phyloP scores from a whole-genome alignment of 2,329 filamentous ascomycete species.

The Penicillium sp. region DNA sequence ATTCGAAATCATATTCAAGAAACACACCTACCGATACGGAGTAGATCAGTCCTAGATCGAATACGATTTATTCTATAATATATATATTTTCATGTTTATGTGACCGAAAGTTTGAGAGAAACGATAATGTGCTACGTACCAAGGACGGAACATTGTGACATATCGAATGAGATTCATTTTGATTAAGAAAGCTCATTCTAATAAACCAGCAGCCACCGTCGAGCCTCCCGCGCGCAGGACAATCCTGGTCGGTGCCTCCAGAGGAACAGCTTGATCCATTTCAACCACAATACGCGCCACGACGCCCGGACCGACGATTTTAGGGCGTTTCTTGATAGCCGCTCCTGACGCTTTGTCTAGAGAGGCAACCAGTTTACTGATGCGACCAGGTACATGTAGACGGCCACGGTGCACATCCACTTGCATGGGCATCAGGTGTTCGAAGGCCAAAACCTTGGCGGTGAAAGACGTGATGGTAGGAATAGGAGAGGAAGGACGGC shows the following conservation, averaged over 20 bases:
- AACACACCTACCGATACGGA: no score
- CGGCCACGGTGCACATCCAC: constrained; percentile 87
- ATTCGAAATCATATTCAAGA: not conserved
- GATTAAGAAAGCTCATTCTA: constrained; percentile 54
- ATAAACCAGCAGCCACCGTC: constrained; percentile 81
- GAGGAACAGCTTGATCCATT: constrained; percentile 69
- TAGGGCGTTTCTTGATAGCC: constrained; percentile 78
- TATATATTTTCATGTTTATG: not conserved
- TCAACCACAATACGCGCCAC: constrained; percentile 77
- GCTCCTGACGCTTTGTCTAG: constrained; percentile 77
- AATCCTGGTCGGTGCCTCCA: constrained; percentile 77
- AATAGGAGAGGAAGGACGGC: constrained; percentile 66
- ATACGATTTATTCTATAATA: not conserved
- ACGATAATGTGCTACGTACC: not conserved
- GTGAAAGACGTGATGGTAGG: constrained; percentile 71
- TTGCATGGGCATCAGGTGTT: constrained; percentile 82
- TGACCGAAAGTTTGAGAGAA: not conserved
- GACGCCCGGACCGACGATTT: constrained; percentile 74
- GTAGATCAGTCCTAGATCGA: not conserved
- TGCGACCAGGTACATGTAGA: constrained; percentile 73
- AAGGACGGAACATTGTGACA: not conserved
- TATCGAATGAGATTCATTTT: not conserved
- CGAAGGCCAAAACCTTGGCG: constrained; percentile 83
- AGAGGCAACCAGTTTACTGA: constrained; percentile 68
- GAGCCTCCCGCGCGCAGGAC: constrained; percentile 77